Conservation (phyloP, 2,329 filamentous ascomycete genomes). For the Zymoseptoria passerinii region DNA sequence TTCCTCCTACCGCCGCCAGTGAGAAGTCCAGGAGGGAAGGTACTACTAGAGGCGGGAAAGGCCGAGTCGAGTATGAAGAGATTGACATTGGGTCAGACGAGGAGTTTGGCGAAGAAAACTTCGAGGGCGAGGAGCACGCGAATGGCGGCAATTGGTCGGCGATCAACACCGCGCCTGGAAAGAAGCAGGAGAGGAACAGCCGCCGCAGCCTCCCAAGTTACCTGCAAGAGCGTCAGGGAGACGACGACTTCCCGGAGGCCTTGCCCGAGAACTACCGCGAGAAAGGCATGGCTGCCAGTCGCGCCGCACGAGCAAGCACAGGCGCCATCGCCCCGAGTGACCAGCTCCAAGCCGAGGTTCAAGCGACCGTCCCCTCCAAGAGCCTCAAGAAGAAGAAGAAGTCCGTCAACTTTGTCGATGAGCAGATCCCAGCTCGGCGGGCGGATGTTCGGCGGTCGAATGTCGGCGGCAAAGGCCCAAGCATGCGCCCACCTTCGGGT, state of each 20-base stretch:
- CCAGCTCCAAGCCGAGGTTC: conserved; percentile 11
- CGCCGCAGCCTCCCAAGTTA: conserved; percentile 29
- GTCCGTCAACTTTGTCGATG: background rate
- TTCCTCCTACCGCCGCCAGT: conserved; percentile 13
- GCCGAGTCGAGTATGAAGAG: conserved; percentile 35
- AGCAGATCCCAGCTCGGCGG: background rate
- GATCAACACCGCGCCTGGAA: background rate
- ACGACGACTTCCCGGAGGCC: conserved; percentile 36
- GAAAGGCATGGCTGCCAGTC: conserved; percentile 10
- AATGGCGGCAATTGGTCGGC: conserved; percentile 7
- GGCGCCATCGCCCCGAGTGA: conserved; percentile 3
- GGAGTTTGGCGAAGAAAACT: conserved; percentile 27
- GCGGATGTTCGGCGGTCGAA: background rate
- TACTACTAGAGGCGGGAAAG: conserved; percentile 11
- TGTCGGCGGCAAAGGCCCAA: conserved; percentile 26
- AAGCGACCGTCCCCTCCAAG: conserved; percentile 5
- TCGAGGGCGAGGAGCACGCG: conserved; percentile 1
- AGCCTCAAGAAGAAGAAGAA: conserved; percentile 2
- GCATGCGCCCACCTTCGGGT: conserved; percentile 24
- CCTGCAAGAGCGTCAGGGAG: conserved; percentile 35
- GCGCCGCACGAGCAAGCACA: conserved; percentile 1
- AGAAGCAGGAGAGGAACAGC: conserved; percentile 1
- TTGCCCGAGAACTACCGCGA: conserved; percentile 37
- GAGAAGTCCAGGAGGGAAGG: conserved; percentile 13
- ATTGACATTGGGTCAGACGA: conserved; percentile 40